phyloP scores from a whole-genome alignment of 495 filamentous ascomycete species.

The Cetradonia linearis region DNA sequence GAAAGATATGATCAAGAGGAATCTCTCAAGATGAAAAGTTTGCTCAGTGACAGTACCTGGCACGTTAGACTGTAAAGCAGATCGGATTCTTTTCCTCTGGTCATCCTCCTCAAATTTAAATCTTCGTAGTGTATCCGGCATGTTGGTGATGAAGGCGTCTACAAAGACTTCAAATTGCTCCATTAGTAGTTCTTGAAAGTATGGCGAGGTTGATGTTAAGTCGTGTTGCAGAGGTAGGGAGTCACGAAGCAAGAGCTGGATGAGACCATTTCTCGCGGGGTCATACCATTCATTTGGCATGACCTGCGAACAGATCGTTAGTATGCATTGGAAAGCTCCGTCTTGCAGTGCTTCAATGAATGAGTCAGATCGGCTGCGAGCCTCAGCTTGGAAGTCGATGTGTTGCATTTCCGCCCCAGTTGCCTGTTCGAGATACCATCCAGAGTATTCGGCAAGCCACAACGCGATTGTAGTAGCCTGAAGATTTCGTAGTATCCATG shows the following conservation, averaged over 20 bases:
- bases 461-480: constrained; percentile 63
- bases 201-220: constrained; percentile 46
- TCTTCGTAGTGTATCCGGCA: constrained; percentile 81
- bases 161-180: constrained; percentile 72
- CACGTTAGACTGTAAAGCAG: constrained; percentile 35
- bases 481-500: constrained; percentile 60
- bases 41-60: constrained; percentile 41
- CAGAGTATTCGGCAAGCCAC: constrained; percentile 91
- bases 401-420: constrained; percentile 43
- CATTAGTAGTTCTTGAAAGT: constrained; percentile 61
- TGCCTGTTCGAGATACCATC: constrained; percentile 67
- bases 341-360: constrained; percentile 75
- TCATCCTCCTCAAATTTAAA: constrained; percentile 85
- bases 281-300: constrained; percentile 71
- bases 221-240: constrained; percentile 56
- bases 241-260: constrained; percentile 67
- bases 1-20: constrained; percentile 84
- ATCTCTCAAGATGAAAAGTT: constrained; percentile 75
- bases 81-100: constrained; percentile 46
- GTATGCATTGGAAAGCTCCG: constrained; percentile 82
- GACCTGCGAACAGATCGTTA: constrained; percentile 72
- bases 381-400: constrained; percentile 54
- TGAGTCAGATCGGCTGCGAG: constrained; percentile 53
- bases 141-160: constrained; percentile 86
- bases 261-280: constrained; percentile 60